A percentile compares a stretch with the other conserved stretches of the same genome.
Evolutionary conservation across 345 rosid genomes (phyloP).

Genomic region (Citrus hindsii): DNA sequence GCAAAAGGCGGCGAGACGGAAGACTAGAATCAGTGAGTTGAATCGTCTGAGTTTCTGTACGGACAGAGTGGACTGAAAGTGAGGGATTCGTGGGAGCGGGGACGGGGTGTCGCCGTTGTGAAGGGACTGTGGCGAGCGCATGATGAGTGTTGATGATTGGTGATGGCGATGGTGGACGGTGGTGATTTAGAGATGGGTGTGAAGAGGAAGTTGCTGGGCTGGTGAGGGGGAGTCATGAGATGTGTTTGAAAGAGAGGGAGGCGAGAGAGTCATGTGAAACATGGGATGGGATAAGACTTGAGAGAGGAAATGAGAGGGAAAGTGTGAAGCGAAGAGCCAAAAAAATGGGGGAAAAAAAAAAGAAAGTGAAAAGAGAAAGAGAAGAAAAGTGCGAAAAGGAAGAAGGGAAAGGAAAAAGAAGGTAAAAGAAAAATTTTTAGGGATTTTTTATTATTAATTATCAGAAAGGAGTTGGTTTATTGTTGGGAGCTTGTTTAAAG

Average conservation of each 20-base stretch:
- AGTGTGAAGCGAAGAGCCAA: slow-evolving; percentile 7
- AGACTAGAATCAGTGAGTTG: slow-evolving; percentile 66
- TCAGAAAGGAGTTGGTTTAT: too few species aligned
- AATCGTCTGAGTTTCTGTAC: slow-evolving; percentile 76
- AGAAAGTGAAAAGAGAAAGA: neutral
- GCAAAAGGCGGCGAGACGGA: slow-evolving; percentile 72
- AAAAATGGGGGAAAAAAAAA: neutral
- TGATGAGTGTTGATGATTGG: slow-evolving; percentile 17
- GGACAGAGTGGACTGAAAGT: slow-evolving; percentile 73
- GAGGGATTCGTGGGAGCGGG: slow-evolving; percentile 38
- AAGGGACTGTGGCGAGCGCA: slow-evolving; percentile 66
- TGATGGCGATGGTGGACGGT: neutral
- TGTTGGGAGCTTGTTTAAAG: too few species aligned
- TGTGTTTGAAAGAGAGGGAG: slow-evolving; percentile 9
- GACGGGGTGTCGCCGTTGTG: slow-evolving; percentile 63
- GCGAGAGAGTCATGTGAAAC: neutral
- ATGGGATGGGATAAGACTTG: too few species aligned
- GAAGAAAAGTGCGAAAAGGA: neutral
- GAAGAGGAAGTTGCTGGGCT: neutral
- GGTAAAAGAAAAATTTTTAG: too few species aligned
- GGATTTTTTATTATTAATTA: too few species aligned
- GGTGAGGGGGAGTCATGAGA: slow-evolving; percentile 12
- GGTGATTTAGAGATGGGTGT: neutral
- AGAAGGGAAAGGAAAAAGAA: too few species aligned
- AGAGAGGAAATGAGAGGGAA: slow-evolving; percentile 33